Base-by-base conservation (phyloP, 805 yeast genomes). In the Yarrowia sp. region DNA sequence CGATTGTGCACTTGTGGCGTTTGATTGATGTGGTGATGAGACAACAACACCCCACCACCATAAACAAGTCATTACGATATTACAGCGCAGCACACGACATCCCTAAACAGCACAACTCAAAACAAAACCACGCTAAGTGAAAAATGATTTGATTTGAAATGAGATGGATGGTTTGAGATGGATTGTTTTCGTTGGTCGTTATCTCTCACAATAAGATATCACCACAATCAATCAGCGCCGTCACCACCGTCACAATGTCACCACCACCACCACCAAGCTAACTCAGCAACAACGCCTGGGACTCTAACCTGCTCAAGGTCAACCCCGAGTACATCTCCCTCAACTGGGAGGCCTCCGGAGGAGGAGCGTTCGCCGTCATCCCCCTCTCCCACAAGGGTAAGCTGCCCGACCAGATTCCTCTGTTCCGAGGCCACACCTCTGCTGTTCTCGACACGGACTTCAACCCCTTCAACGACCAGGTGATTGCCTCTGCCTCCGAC, bases 341-440 rank as follows among this genome's bases (percentile, higher is more conserved):
- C 68, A 92, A 90, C 75, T 92, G 97, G 97, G 91, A 90, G 66
- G 82, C 97, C 33, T 88, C 96, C 11, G 98, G 98, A 43, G 98
- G 98, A 68, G 99, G 99, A 62, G 96, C 98, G 0, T 92, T 95
- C 79, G 97, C 97, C 0, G 89, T 96, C 12, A 85, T 95, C 67
- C 99, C 99, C 1, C 79, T 90, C 26, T 74, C 75, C 9, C 97
- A 93, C 75, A 87, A 85, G 19, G 98, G 99, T 10, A 95, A 92
- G 74, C 86, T 92, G 8, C 98, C 97, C 4, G 99, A 95, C 70
- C 85, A 87, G 67, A 92, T 92, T 56, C 95, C 99, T 1, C 81
- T 95, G 69, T 95, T 93, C 77, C 85, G 97, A 71, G 99, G 99
- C 16, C 99, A 93, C 75, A 89, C 92, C 33, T 97, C 96, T 28